Conservation (phyloP, 2,329 filamentous ascomycete genomes). For the Cadophora gregata region DNA sequence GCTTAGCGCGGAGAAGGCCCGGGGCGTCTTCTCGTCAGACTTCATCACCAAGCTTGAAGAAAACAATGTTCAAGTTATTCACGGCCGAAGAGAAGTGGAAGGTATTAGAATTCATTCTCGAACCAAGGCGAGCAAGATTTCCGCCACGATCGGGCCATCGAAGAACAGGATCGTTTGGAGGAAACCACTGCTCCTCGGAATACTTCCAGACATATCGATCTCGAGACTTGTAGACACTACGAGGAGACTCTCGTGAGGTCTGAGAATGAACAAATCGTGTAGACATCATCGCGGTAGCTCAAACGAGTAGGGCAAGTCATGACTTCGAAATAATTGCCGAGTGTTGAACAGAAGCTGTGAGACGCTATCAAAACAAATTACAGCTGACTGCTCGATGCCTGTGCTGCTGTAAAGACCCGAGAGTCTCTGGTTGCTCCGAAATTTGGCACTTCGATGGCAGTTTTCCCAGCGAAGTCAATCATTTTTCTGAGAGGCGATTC, state of each 20-base stretch:
- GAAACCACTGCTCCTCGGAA: not conserved
- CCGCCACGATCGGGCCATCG: not conserved
- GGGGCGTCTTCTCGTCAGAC: not conserved
- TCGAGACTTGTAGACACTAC: not conserved
- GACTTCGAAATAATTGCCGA: not conserved
- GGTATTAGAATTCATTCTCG: not conserved
- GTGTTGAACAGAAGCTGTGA: not conserved
- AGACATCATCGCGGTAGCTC: conserved; percentile 1
- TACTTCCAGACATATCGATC: not conserved
- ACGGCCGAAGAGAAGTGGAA: not conserved
- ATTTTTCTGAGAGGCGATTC: not conserved
- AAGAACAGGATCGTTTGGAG: not conserved
- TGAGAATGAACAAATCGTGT: not conserved
- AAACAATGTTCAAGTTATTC: not conserved
- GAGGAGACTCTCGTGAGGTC: not conserved
- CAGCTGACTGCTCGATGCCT: not conserved
- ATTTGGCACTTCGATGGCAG: not conserved
- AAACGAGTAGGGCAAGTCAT: no score
- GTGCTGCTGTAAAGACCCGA: not conserved
- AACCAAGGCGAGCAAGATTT: not conserved
- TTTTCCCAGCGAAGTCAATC: not conserved
- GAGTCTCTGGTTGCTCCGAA: not conserved
- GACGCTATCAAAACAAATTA: not conserved
- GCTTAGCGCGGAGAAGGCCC: not conserved
- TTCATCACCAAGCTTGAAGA: not conserved